Base-by-base conservation (phyloP, 2,329 filamentous ascomycete genomes). In the Hypoxylon sp. region DNA sequence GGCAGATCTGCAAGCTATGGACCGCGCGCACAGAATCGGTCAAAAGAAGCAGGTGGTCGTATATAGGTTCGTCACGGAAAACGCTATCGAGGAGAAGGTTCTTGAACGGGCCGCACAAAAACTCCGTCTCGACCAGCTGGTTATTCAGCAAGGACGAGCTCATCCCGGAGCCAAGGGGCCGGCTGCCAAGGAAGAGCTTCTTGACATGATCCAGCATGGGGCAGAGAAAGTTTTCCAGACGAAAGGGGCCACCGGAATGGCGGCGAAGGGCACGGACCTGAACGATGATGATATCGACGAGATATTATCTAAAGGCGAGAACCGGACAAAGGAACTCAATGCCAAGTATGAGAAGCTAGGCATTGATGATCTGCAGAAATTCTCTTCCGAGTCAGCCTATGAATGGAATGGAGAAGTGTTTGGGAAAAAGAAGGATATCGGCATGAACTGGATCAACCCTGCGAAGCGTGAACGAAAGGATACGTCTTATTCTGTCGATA, bases 391-490 rank as follows among this genome's bases (percentile, higher is more conserved):
- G 75, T 97, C 93, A 60, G 94, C 97, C 0, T 99, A 99, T 75
- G 96, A 98, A 78, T 99, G 97, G 97, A 99, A 99, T 71, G 96
- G 96, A 50, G 91, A 98, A 81, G 95, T 95, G 75, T 99, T 99
- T 79, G 93, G 94, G 58, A 93, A 91, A 77, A 97, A 97, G 82
- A 97, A 97, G 80, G 93, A 97, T 53, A 93, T 98, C 69, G 93
- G 93, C 52, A 87, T 98, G 71, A 94, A 86, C 76, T 99, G 97
- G 97, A 99, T 99, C 82, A 97, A 99, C 75, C 97, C 96, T 1
- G 90, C 95, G 14, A 99, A 99, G 85, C 94, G 96, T 80, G 97
- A 99, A 82, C 93, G 96, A 75, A 99, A 98, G 80, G 95, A 98
- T 77, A 94, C 98, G 78, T 94, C 93, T 4, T 99, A 99, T 79